phyloP scores from a whole-genome alignment of 1,284 basidiomycete genomes.

The Porodaedalea pini region DNA sequence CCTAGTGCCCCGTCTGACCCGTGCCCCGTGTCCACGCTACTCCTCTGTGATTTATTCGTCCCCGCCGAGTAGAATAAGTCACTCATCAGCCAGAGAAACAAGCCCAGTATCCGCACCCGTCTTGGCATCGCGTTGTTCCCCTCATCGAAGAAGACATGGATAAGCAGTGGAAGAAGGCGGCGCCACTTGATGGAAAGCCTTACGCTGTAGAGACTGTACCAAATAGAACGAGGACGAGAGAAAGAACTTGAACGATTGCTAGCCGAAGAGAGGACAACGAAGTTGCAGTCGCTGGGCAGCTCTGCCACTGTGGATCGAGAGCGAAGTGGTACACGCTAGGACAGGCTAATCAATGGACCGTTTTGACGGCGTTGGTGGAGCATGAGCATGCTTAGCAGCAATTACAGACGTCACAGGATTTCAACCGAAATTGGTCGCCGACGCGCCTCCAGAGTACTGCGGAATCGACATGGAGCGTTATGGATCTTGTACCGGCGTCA shows the following conservation, averaged over 20 bases:
- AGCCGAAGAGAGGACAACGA: conserved; percentile 47
- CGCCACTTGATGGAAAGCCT: conserved; percentile 76
- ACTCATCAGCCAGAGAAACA: conserved; percentile 46
- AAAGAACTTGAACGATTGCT: conserved; percentile 81
- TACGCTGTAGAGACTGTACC: conserved; percentile 69
- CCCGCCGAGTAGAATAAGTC: conserved; percentile 81
- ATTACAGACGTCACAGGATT: no score
- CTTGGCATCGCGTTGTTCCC: conserved; percentile 36
- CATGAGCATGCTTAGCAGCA: no score
- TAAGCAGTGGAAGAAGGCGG: conserved; percentile 71
- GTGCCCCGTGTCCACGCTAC: conserved; percentile 54
- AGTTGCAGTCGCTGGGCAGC: conserved; percentile 52
- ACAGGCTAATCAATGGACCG: no score
- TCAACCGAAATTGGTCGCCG: no score
- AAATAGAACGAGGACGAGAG: conserved; percentile 49
- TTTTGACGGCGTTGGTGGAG: no score
- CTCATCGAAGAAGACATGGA: conserved; percentile 29
- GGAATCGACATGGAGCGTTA: no score
- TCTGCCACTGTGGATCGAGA: no score
- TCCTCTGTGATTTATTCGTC: conserved; percentile 87
- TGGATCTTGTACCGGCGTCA: no score
- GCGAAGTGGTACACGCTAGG: no score
- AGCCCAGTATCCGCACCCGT: conserved; percentile 29
- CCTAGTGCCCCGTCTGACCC: conserved; percentile 41
- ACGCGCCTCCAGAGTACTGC: no score